Evolutionary conservation across 2,329 filamentous ascomycete genomes (phyloP).

Genomic region (Didymellaceae sp.): DNA sequence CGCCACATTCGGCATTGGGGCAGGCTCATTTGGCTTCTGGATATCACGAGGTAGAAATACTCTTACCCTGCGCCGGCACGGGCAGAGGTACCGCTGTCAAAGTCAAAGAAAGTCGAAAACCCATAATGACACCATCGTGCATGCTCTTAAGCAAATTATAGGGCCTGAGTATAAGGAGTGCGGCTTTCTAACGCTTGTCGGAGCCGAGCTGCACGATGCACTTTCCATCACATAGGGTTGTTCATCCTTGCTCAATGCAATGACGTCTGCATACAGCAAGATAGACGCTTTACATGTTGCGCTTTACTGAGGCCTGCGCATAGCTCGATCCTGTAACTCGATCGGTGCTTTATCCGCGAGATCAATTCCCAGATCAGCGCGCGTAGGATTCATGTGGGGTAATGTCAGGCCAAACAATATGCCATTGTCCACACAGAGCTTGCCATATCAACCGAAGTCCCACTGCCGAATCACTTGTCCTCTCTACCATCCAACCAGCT

Average conservation of each 20-base stretch:
- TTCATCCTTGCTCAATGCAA: neutral
- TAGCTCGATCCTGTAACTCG: neutral
- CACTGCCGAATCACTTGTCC: too few species aligned
- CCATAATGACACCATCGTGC: conserved; percentile 16
- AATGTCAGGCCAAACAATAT: too few species aligned
- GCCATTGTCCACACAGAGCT: too few species aligned
- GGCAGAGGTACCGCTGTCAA: conserved; percentile 1
- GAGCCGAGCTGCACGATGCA: neutral
- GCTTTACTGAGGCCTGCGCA: neutral
- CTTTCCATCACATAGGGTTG: neutral
- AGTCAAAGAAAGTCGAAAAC: neutral
- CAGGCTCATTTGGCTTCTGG: too few species aligned
- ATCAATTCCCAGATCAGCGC: too few species aligned
- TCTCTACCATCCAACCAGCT: conserved; percentile 65
- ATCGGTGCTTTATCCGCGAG: neutral
- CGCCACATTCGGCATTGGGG: too few species aligned
- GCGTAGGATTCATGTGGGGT: too few species aligned
- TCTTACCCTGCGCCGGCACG: conserved; percentile 1
- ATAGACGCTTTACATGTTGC: neutral
- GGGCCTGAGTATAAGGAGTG: neutral
- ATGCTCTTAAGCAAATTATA: neutral
- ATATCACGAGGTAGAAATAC: too few species aligned
- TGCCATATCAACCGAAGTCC: too few species aligned
- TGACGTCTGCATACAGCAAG: neutral
- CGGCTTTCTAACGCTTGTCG: neutral